Conservation (phyloP, 106 monocot species). For the Posidonia australis region DNA sequence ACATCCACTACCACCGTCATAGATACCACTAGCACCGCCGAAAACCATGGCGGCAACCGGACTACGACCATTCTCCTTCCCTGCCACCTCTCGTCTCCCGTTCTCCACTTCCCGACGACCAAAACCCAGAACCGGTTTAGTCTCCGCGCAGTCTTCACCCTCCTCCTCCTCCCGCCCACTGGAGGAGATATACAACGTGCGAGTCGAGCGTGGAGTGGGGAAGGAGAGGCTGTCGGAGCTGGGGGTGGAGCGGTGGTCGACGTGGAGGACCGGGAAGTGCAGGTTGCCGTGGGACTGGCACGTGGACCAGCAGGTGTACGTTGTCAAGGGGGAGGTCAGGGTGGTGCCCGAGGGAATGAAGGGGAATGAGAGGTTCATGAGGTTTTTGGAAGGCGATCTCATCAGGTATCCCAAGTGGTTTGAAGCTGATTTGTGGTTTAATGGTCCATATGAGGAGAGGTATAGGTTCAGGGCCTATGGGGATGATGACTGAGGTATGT, state of each 20-base stretch:
- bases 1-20: background rate
- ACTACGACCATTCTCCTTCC: too few relatives aligned
- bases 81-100: background rate
- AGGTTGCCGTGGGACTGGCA: conserved; percentile 90
- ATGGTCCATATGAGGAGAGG: conserved; percentile 83
- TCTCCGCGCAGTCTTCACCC: conserved; percentile 2
- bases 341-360: conserved; percentile 65
- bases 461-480: conserved; percentile 82
- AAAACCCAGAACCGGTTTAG: background rate
- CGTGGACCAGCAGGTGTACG: conserved; percentile 91
- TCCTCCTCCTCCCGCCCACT: conserved; percentile 34
- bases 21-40: background rate
- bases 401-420: conserved; percentile 93
- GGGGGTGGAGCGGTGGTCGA: conserved; percentile 52
- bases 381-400: conserved; percentile 80
- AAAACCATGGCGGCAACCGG: background rate
- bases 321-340: conserved; percentile 70
- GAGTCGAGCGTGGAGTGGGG: conserved; percentile 57
- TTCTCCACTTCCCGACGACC: background rate
- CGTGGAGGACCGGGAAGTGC: conserved; percentile 74
- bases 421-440: conserved; percentile 83
- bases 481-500: conserved; percentile 27
- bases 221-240: conserved; percentile 38
- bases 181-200: conserved; percentile 87
- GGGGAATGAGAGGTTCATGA: conserved; percentile 58